Conservation (phyloP, 345 rosid species). For the Syzygium aromaticum region DNA sequence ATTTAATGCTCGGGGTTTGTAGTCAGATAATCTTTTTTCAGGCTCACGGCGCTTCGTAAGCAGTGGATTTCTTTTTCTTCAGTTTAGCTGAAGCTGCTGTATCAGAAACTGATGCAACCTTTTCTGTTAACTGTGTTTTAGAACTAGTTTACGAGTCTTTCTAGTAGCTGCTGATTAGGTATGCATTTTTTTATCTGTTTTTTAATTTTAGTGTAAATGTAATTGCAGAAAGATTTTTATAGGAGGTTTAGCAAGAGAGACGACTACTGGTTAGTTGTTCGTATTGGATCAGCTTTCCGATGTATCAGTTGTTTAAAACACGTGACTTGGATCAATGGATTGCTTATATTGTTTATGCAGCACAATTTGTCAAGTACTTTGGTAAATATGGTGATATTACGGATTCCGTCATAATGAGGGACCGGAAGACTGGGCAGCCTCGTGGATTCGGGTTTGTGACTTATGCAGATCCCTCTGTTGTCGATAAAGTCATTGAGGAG, state of each 20-base stretch:
- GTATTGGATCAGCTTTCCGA: neutral
- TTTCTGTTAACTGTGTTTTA: neutral
- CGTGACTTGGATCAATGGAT: neutral
- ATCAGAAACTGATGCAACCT: neutral
- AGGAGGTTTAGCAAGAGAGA: constrained; percentile 25
- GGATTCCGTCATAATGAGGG: constrained; percentile 95
- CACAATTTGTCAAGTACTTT: constrained; percentile 70
- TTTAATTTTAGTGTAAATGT: constrained; percentile 10
- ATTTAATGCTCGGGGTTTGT: neutral
- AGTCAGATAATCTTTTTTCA: neutral
- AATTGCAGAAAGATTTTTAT: constrained; percentile 22
- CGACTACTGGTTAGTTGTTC: constrained; percentile 19
- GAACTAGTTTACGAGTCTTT: neutral
- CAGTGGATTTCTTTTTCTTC: neutral
- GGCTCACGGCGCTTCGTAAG: neutral
- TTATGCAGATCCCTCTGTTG: constrained; percentile 82
- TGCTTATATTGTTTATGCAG: constrained; percentile 33
- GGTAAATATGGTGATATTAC: constrained; percentile 86
- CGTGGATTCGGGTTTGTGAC: constrained; percentile 98
- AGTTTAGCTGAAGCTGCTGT: neutral
- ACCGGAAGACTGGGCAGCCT: constrained; percentile 83
- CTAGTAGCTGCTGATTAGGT: constrained; percentile 45
- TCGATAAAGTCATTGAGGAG: constrained; percentile 76
- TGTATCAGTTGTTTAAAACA: neutral
- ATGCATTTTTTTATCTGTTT: constrained; percentile 4